Evolutionary conservation across 768 basidiomycete species (phyloP).

Genomic region (Pisolithus microcarpus): DNA sequence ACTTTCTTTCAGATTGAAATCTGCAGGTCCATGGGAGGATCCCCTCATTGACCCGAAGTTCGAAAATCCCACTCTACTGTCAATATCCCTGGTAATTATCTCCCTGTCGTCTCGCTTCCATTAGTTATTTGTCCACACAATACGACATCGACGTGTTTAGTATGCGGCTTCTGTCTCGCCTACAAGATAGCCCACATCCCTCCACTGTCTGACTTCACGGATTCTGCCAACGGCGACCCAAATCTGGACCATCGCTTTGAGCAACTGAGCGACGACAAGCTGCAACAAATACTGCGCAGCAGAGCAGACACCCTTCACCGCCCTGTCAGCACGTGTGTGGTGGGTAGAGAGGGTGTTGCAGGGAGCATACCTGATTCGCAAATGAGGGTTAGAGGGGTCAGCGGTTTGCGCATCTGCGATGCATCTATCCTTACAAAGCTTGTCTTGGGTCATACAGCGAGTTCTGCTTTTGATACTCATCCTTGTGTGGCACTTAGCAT

Average conservation of each 20-base stretch:
- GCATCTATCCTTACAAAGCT: slow-evolving; percentile 40
- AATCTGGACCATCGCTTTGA: slow-evolving; percentile 31
- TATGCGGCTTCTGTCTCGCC: slow-evolving; percentile 35
- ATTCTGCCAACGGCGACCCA: slow-evolving; percentile 14
- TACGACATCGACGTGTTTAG: slow-evolving; percentile 34
- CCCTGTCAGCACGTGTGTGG: slow-evolving; percentile 32
- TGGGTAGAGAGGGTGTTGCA: slow-evolving; percentile 34
- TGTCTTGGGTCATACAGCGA: slow-evolving; percentile 39
- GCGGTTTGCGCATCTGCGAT: slow-evolving; percentile 39
- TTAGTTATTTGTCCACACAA: slow-evolving; percentile 36
- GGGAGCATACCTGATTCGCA: slow-evolving; percentile 37
- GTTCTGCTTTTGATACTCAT: slow-evolving; percentile 6
- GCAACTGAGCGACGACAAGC: slow-evolving; percentile 25
- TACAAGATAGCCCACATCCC: slow-evolving; percentile 31
- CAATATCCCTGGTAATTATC: background rate
- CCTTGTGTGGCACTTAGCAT: slow-evolving; percentile 28
- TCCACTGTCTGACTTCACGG: slow-evolving; percentile 23
- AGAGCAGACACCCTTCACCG: slow-evolving; percentile 38
- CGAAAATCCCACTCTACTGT: slow-evolving; percentile 12
- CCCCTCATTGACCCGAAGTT: slow-evolving; percentile 43
- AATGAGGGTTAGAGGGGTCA: slow-evolving; percentile 37
- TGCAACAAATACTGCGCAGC: slow-evolving; percentile 28
- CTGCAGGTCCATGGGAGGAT: slow-evolving; percentile 32
- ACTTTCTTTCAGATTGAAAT: slow-evolving; percentile 28
- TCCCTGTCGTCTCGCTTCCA: background rate